phyloP scores from a whole-genome alignment of 495 filamentous ascomycete species.

The Filosporella fistucella region DNA sequence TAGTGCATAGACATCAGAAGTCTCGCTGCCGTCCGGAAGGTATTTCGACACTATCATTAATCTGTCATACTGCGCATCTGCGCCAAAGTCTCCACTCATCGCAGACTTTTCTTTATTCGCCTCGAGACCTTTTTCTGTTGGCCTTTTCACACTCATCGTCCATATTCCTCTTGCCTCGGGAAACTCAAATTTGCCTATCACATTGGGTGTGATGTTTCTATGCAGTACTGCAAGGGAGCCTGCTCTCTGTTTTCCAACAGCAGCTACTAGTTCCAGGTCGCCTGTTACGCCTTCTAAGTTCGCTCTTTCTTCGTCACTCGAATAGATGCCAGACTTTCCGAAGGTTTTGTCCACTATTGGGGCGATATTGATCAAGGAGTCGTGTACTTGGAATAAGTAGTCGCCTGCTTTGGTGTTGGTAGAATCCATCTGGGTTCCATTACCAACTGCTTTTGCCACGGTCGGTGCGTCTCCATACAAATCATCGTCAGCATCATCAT shows the following conservation, averaged over 20 bases:
- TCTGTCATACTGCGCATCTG: slow-evolving; percentile 55
- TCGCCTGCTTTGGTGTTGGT: slow-evolving; percentile 44
- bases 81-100: slow-evolving; percentile 43
- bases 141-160: slow-evolving; percentile 57
- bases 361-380: slow-evolving; percentile 69
- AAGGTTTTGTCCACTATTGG: slow-evolving; percentile 70
- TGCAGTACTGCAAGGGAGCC: slow-evolving; percentile 73
- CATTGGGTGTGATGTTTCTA: slow-evolving; percentile 63
- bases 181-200: slow-evolving; percentile 57
- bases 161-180: slow-evolving; percentile 57
- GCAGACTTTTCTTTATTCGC: slow-evolving; percentile 42
- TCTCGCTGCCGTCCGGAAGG: slow-evolving; percentile 48
- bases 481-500: slow-evolving; percentile 48
- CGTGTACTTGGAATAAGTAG: slow-evolving; percentile 71
- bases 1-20: slow-evolving; percentile 56
- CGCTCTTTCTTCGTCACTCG: slow-evolving; percentile 38
- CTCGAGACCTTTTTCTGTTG: slow-evolving; percentile 47
- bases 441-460: slow-evolving; percentile 19
- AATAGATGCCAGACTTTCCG: slow-evolving; percentile 42
- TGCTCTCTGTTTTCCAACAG: slow-evolving; percentile 62
- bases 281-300: slow-evolving; percentile 39
- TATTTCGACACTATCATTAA: slow-evolving; percentile 66
- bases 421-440: slow-evolving; percentile 20
- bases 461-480: slow-evolving; percentile 66
- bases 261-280: slow-evolving; percentile 66